Base-by-base conservation (phyloP, 1,284 basidiomycete species). In the Naganishia cerealis region DNA sequence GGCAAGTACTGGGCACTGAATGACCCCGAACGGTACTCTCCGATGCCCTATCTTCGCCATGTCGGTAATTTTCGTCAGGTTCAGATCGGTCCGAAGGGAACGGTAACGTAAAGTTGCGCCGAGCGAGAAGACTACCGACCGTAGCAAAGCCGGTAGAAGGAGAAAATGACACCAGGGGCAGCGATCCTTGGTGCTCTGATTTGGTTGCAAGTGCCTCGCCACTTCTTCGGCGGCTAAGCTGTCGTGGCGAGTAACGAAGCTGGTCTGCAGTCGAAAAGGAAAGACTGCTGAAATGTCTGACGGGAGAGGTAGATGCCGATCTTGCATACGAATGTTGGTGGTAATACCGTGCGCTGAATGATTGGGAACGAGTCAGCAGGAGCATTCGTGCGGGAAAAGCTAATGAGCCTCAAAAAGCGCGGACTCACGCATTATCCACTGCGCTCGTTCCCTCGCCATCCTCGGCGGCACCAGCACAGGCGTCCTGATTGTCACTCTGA, bases 281-380 rank as follows among this genome's bases (percentile, higher is more conserved):
- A 42, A 69, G 67, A 50, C 66, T 33, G 13, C 38, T 63, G 3
- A 76, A 74, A 26, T 72, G 73, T 29, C 73, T 74, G 2, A 77
- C 78, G 6, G 79, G 70, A 12, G 78, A 79, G 1, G 65, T 71
- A 8, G 74, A 53, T 18, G 73, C 72, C 8, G 75, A 76, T 13
- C 73, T 46, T 69, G 75, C 67, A 72, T 76, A 66, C 73, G 78
- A 21, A 48, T 74, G 70, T 76, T 75, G 77, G 48, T 80, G 77
- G 55, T 80, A 81, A 70, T 77, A 81, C 7, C 80, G 75, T 10
- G 80, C 80, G 46, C 80, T 81, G 69, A 33, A 33, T 33, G 29
- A 6, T 6, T 6, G 29, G 29, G 29, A 33, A 33, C 29, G 29
- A 33, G 29, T 33, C 29, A 33, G 29, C 29, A 33, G 29, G 29